phyloP scores from a whole-genome alignment of 306 rosid species.

The Vicia faba region DNA sequence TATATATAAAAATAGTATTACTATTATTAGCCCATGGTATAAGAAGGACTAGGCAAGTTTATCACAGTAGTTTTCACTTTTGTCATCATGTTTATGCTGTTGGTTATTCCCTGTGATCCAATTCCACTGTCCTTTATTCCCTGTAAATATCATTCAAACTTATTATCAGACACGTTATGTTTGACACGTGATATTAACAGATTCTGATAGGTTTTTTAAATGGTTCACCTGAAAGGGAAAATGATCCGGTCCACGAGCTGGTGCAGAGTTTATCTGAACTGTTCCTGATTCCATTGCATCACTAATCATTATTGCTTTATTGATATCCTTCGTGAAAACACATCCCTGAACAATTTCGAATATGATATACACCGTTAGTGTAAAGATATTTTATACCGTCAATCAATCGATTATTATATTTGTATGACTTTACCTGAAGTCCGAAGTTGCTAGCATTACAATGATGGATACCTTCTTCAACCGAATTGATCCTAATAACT shows the following conservation, averaged over 20 bases:
- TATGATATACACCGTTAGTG: no score
- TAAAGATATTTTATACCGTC: neutral
- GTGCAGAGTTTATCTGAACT: constrained; percentile 96
- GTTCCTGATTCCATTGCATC: constrained; percentile 99
- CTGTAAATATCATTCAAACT: constrained; percentile 43
- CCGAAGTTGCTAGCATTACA: constrained; percentile 99
- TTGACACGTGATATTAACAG: no score
- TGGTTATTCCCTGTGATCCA: constrained; percentile 97
- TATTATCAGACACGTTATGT: no score
- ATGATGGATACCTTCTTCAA: constrained; percentile 98
- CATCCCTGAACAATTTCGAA: constrained; percentile 63
- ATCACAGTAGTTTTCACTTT: constrained; percentile 86
- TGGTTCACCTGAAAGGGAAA: constrained; percentile 80
- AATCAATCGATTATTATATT: neutral
- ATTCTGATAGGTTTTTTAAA: neutral
- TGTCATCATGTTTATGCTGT: constrained; percentile 99
- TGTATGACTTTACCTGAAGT: constrained; percentile 64
- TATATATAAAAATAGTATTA: constrained; percentile 1
- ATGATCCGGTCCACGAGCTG: constrained; percentile 98
- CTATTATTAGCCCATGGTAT: constrained; percentile 86
- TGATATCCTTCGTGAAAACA: constrained; percentile 89
- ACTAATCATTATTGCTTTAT: constrained; percentile 88
- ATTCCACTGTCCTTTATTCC: constrained; percentile 97
- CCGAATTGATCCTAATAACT: constrained; percentile 73
- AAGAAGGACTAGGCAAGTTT: constrained; percentile 88